phyloP scores from a whole-genome alignment of 2,329 filamentous ascomycete species.

The Trichophaea hybrida region DNA sequence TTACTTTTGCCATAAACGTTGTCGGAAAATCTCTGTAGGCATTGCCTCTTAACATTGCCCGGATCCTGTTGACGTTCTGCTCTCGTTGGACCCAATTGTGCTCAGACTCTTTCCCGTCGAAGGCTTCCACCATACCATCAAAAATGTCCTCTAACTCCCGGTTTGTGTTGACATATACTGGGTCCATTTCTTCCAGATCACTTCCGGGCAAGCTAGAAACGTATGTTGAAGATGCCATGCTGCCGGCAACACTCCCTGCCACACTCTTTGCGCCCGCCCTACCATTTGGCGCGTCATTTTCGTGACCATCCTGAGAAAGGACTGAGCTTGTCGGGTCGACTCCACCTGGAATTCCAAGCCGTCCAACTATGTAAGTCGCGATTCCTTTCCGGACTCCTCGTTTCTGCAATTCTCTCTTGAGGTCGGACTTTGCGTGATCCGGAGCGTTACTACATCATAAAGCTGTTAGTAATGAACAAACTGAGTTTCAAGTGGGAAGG shows the following conservation, averaged over 20 bases:
- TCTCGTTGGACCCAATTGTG: constrained; percentile 84
- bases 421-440: constrained; percentile 68
- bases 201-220: constrained; percentile 46
- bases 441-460: constrained; percentile 46
- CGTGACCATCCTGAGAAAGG: constrained; percentile 18
- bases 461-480: background rate
- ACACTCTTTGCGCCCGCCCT: constrained; percentile 13
- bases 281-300: constrained; percentile 10
- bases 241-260: constrained; percentile 14
- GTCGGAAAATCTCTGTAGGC: constrained; percentile 61
- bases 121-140: constrained; percentile 62
- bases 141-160: constrained; percentile 81
- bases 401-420: constrained; percentile 72
- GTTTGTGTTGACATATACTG: constrained; percentile 67
- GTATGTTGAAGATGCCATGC: constrained; percentile 20
- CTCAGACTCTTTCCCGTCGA: constrained; percentile 80
- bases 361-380: constrained; percentile 62
- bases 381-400: constrained; percentile 80
- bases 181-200: constrained; percentile 57
- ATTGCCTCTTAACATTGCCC: constrained; percentile 70
- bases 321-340: constrained; percentile 25
- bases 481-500: background rate
- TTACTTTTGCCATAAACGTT: constrained; percentile 55
- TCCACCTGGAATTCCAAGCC: constrained; percentile 44
- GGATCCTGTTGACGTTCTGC: constrained; percentile 60